Evolutionary conservation across 1,139 yeast species (phyloP), one percentile per base, ranked within the genome.

Genomic region (Debaryomyces fabryi): DNA sequence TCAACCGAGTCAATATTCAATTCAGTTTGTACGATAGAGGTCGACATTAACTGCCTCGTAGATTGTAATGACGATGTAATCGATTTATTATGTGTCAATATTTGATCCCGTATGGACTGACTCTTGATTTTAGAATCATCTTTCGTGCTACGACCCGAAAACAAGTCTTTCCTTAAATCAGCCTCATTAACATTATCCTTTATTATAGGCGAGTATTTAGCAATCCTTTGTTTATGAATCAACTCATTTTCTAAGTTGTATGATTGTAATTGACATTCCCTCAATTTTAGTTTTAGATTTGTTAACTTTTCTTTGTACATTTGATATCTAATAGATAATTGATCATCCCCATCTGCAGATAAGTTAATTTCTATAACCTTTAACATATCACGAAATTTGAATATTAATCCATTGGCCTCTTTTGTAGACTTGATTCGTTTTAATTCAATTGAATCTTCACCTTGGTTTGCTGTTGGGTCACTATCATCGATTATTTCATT

Each of bases 1-100:
- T 83, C 85, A 13, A 86, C 68, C 25, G 83, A 79, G 42, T 82
- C 84, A 32, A 85, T 68, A 55, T 85, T 85, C 48, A 85, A 65
- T 52, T 83, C 86, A 6, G 87, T 80, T 52, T 85, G 86, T 49
- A 83, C 59, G 8, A 83, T 73, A 3, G 85, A 72, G 10, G 83
- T 70, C 38, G 81, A 58, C 62, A 85, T 79, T 59, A 83, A 63
- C 49, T 77, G 81, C 52, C 81, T 78, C 9, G 86, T 79, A 3
- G 81, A 68, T 52, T 78, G 78, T 44, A 83, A 69, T 1, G 83
- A 68, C 8, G 74, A 59, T 0, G 88, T 81, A 49, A 84, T 80
- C 49, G 78, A 76, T 51, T 80, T 80, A 46, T 82, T 79, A 44
- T 78, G 79, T 18, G 68, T 60, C 37, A 79, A 64, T 9, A 80